Conservation (phyloP, 345 rosid genomes). For the Eucalyptus curtisii region DNA sequence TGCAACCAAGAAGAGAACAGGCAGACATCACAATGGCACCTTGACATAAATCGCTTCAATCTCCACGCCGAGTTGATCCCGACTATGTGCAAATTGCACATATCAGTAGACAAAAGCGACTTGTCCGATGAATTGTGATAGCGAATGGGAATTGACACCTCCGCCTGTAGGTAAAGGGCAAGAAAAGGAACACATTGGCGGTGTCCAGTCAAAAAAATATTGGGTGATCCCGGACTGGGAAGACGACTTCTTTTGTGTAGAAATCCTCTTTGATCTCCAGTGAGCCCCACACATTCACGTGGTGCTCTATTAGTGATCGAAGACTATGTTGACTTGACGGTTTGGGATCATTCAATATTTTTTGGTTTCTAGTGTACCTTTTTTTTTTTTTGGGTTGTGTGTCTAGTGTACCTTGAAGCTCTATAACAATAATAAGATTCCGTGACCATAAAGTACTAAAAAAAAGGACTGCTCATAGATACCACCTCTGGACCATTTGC, state of each 20-base stretch:
- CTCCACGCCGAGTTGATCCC: not conserved
- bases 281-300: fast-evolving
- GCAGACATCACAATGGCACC: not conserved
- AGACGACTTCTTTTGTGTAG: too few species aligned
- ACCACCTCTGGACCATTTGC: not conserved
- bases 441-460: not conserved
- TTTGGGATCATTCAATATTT: too few species aligned
- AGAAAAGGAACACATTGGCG: not conserved
- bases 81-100: not conserved
- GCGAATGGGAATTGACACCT: not conserved
- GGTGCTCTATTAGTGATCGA: fast-evolving
- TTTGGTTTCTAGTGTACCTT: too few species aligned
- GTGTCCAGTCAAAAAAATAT: too few species aligned
- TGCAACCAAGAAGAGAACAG: not conserved
- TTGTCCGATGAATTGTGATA: not conserved
- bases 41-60: not conserved
- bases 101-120: not conserved
- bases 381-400: too few species aligned
- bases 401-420: not conserved
- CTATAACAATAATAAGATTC: not conserved
- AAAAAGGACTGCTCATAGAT: not conserved
- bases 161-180: not conserved
- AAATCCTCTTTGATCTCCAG: too few species aligned
- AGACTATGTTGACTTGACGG: fast-evolving
- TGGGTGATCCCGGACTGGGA: fast-evolving